Evolutionary conservation across 331 rosid species (phyloP), one percentile per base, ranked within the genome.

Genomic region (Quercus lobata): DNA sequence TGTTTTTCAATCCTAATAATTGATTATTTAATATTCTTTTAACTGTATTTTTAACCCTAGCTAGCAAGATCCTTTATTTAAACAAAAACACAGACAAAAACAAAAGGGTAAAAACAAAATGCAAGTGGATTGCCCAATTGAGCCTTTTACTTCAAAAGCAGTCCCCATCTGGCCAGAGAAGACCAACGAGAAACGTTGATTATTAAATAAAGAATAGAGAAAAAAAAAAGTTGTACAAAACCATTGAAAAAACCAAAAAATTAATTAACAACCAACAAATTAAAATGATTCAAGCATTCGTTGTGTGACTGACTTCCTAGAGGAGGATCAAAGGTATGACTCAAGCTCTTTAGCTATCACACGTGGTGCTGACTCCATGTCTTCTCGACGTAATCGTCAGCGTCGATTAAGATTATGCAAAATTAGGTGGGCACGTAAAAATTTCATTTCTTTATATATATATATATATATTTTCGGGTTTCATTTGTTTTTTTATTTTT

Each of bases 351-450:
- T 11, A 5, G n/a, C 15, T 1, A 74, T 56, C 3, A 57, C 78
- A 74, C 78, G 78, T 74, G 69, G 70, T 74, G 55, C 78, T 57
- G 78, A 75, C 52, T 18, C 34, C 32, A 44, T 27, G 55, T 68
- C 46, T 18, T 65, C 35, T 55, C 66, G 53, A 10, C 34, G 53
- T 25, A 56, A 29, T 54, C 25, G 69, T 74, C 56, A 35, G 22
- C 25, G 15, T 74, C 54, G 68, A 74, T 52, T 25, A 52, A 27
- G 24, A 55, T 12, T 17, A 24, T 72, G 60, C 46, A 35, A 41
- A 41, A 73, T 73, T 32, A n/a, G 76, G 76, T 72, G 10, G 10
- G 41, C 66, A 30, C 17, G 12, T 65, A 65, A 18, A 29, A 6
- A 2, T 4, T 11, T 24, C 25, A 11, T 27, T 63, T 63, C 21